Conservation (phyloP, 169 alveolate genomes). For the Eimeria tenella region DNA sequence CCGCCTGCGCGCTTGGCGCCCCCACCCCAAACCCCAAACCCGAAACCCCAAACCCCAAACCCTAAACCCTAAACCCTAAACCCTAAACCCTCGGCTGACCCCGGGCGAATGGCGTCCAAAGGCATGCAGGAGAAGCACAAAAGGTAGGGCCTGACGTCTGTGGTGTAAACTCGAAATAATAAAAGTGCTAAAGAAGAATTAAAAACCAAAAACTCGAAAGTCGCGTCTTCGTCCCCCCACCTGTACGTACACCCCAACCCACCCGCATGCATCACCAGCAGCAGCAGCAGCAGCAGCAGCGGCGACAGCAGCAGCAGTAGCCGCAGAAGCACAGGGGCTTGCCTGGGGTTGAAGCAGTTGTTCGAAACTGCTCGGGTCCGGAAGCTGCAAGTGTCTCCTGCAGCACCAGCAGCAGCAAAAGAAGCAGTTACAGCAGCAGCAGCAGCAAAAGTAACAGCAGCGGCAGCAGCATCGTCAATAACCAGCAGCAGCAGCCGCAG, state of each 20-base stretch:
- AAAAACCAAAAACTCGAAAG: slow-evolving; percentile 24
- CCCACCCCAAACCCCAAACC: no score
- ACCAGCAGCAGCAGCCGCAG: neutral
- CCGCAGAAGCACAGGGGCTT: neutral
- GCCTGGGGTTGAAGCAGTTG: slow-evolving; percentile 66
- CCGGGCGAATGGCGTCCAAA: slow-evolving; percentile 44
- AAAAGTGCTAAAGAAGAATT: slow-evolving; percentile 56
- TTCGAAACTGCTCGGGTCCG: slow-evolving; percentile 35
- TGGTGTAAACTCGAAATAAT: slow-evolving; percentile 26
- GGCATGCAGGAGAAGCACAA: slow-evolving; percentile 71
- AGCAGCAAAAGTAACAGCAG: neutral
- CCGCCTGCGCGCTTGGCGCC: no score
- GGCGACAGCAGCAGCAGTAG: neutral
- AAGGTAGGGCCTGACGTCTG: slow-evolving; percentile 64
- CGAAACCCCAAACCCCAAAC: no score
- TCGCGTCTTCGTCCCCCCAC: slow-evolving; percentile 33
- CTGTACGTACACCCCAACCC: neutral
- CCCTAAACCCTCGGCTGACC: slow-evolving; percentile 26
- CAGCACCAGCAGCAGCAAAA: slow-evolving; percentile 31
- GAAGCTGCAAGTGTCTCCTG: slow-evolving; percentile 48
- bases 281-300: neutral
- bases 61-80: no score
- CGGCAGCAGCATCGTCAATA: neutral
- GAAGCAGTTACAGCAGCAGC: neutral
- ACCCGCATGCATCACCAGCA: neutral